Percentiles rank a stretch among this genome's conserved stretches.
phyloP scores from a whole-genome alignment of 331 rosid genomes.

The Saraca asoca region DNA sequence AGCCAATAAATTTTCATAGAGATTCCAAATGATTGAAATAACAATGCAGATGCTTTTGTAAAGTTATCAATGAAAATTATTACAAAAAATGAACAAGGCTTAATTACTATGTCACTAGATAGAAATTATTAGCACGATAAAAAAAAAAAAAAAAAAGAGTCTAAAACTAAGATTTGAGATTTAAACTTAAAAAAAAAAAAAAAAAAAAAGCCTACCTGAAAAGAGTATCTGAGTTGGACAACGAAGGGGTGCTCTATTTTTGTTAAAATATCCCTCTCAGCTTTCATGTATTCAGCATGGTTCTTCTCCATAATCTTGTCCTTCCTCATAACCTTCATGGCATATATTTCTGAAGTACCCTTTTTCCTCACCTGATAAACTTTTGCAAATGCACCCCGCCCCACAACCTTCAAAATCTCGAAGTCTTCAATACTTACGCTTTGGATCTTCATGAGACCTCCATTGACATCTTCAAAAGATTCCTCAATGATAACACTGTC shows the following conservation, averaged over 20 bases:
- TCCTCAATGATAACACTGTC: conserved; percentile 36
- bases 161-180: conserved; percentile 12
- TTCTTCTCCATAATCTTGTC: conserved; percentile 94
- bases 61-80: not conserved
- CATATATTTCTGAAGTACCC: conserved; percentile 88
- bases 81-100: conserved; percentile 4
- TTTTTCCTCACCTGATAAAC: conserved; percentile 91
- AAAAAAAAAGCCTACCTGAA: conserved; percentile 56
- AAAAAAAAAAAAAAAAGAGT: not conserved
- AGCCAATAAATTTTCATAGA: conserved; percentile 10
- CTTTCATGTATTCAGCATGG: conserved; percentile 95
- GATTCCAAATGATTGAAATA: not conserved
- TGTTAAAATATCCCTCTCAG: conserved; percentile 91
- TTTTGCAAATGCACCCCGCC: conserved; percentile 96
- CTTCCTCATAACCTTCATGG: conserved; percentile 98
- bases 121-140: conserved; percentile 17
- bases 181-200: conserved; percentile 11
- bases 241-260: conserved; percentile 79
- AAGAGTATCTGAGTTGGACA: conserved; percentile 93
- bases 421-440: conserved; percentile 79
- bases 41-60: not conserved
- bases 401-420: conserved; percentile 94
- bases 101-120: not conserved
- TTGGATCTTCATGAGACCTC: conserved; percentile 39
- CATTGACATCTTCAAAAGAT: conserved; percentile 41